A percentile compares a stretch with the other conserved stretches of the same genome.
Conservation (phyloP, 2,329 filamentous ascomycete species). For the Talaromyces funiculosus region DNA sequence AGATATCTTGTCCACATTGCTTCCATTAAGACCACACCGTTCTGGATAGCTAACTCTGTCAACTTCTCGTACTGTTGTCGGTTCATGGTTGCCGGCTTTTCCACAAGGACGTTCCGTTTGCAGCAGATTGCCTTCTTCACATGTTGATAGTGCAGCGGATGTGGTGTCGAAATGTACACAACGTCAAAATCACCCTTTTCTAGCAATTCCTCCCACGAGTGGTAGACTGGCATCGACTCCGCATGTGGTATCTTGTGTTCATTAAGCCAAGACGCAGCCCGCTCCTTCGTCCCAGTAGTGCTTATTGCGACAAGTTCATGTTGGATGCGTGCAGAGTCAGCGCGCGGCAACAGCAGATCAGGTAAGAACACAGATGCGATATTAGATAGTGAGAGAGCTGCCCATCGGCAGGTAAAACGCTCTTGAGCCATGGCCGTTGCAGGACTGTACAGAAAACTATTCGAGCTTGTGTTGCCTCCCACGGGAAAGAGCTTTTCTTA, state of each 20-base stretch:
- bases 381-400: conserved; percentile 19
- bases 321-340: not conserved
- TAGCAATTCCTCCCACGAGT: conserved; percentile 23
- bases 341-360: conserved; percentile 20
- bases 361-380: conserved; percentile 23
- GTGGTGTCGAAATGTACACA: conserved; percentile 28
- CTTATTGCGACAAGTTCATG: not conserved
- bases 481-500: not conserved
- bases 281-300: not conserved
- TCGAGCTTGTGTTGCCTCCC: not conserved
- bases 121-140: conserved; percentile 18
- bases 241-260: conserved; percentile 11
- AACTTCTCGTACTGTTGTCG: conserved; percentile 17
- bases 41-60: not conserved
- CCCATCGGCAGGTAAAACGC: conserved; percentile 19
- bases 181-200: conserved; percentile 24
- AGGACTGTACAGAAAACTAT: not conserved
- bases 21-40: conserved; percentile 25
- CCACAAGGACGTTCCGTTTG: conserved; percentile 23
- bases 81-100: conserved; percentile 27
- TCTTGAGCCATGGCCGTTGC: conserved; percentile 5
- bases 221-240: conserved; percentile 18
- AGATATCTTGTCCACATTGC: conserved; percentile 27
- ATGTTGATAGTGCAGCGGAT: conserved; percentile 24
- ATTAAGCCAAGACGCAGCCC: not conserved